phyloP scores from a whole-genome alignment of 2,329 filamentous ascomycete genomes.

The Scytalidium lignicola region DNA sequence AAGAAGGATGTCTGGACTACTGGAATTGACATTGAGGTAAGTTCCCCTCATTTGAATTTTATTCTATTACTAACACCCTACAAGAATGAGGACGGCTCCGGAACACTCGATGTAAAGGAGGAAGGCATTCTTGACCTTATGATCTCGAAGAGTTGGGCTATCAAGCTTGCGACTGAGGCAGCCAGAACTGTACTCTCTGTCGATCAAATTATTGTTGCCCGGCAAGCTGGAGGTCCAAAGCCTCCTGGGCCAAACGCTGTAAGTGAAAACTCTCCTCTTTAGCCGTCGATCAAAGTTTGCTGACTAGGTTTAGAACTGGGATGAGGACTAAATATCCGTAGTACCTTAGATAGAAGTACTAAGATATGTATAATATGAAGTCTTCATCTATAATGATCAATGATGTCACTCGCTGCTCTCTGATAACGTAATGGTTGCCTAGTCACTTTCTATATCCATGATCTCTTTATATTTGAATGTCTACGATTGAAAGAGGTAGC shows the following conservation, averaged over 20 bases:
- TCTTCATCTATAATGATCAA: neutral
- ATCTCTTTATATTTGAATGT: no score
- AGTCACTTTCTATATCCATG: no score
- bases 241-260: slow-evolving; percentile 84
- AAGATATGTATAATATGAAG: slow-evolving; percentile 25
- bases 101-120: slow-evolving; percentile 78
- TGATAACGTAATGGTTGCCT: no score
- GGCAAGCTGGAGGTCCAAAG: slow-evolving; percentile 96
- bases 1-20: slow-evolving; percentile 81
- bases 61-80: slow-evolving; percentile 8
- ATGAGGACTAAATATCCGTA: slow-evolving; percentile 29
- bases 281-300: neutral
- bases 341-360: slow-evolving; percentile 12
- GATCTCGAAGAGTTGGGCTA: slow-evolving; percentile 91
- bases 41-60: slow-evolving; percentile 10
- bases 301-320: slow-evolving; percentile 28
- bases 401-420: no score
- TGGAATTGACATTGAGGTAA: slow-evolving; percentile 87
- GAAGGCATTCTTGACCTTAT: slow-evolving; percentile 90
- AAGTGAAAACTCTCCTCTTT: slow-evolving; percentile 12
- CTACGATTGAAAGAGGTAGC: no score
- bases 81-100: slow-evolving; percentile 70
- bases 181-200: slow-evolving; percentile 91
- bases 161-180: slow-evolving; percentile 92
- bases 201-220: slow-evolving; percentile 97